Conservation (phyloP, 2,329 filamentous ascomycete genomes). For the Hypomyces rosellus region DNA sequence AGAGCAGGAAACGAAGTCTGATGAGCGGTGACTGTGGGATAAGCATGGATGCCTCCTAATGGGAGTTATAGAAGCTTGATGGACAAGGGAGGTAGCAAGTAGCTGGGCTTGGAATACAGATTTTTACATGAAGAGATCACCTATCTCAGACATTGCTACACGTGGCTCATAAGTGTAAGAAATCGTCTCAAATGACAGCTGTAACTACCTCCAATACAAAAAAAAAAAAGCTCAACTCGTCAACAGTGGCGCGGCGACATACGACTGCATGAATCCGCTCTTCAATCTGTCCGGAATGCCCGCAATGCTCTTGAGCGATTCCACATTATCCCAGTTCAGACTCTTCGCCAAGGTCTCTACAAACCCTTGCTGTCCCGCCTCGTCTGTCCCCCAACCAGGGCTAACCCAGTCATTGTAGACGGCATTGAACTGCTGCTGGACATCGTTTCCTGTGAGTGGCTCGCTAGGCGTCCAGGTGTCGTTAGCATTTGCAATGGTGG, state of each 20-base stretch:
- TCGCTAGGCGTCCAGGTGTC: background rate
- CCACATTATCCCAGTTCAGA: background rate
- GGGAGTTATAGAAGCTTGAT: too few relatives aligned
- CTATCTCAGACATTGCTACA: too few relatives aligned
- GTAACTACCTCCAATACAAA: background rate
- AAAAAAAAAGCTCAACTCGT: background rate
- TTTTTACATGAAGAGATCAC: too few relatives aligned
- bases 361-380: background rate
- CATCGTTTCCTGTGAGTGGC: background rate
- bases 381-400: background rate
- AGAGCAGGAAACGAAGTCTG: too few relatives aligned
- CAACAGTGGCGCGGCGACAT: constrained; percentile 5
- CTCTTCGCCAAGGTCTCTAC: background rate
- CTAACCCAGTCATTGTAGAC: background rate
- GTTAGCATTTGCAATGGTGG: background rate
- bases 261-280: constrained; percentile 1
- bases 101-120: too few relatives aligned
- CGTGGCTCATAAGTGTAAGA: too few relatives aligned
- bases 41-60: too few relatives aligned
- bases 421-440: background rate
- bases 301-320: constrained; percentile 1
- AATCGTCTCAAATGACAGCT: background rate
- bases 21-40: too few relatives aligned
- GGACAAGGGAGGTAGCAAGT: too few relatives aligned
- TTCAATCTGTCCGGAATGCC: constrained; percentile 3